Conservation (phyloP, 768 basidiomycete genomes). For the Candolleomyces eurysporus region DNA sequence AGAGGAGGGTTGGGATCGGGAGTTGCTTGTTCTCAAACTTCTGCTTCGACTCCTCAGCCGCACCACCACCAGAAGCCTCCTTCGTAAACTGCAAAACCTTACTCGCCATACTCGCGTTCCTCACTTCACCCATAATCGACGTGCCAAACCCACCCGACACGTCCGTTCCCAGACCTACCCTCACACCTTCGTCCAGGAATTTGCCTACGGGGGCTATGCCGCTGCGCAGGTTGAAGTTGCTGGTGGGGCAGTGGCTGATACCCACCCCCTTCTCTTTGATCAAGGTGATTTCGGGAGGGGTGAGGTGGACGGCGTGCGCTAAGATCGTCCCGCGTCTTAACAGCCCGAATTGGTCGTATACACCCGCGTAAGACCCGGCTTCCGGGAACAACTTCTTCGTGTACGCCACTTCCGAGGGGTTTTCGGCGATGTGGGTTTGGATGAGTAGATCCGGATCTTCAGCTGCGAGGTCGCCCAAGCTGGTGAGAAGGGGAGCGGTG, state of each 20-base stretch:
- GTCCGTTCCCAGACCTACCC: slow-evolving; percentile 96
- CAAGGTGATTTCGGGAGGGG: slow-evolving; percentile 67
- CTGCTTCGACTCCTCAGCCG: not conserved
- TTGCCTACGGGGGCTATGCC: slow-evolving; percentile 79
- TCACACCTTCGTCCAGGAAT: slow-evolving; percentile 82
- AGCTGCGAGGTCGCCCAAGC: slow-evolving; percentile 60
- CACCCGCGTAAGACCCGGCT: slow-evolving; percentile 65
- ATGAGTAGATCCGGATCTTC: slow-evolving; percentile 64
- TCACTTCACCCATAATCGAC: slow-evolving; percentile 75
- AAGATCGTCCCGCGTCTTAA: slow-evolving; percentile 80
- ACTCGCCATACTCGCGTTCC: slow-evolving; percentile 75
- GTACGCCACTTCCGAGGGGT: slow-evolving; percentile 64
- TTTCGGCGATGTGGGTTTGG: slow-evolving; percentile 94
- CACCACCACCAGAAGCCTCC: not conserved
- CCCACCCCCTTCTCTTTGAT: slow-evolving; percentile 67
- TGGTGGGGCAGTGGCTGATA: slow-evolving; percentile 90
- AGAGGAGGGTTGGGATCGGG: slow-evolving; percentile 70
- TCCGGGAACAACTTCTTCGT: slow-evolving; percentile 67
- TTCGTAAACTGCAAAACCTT: slow-evolving; percentile 60
- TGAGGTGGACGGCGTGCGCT: slow-evolving; percentile 84
- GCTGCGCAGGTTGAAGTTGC: slow-evolving; percentile 88
- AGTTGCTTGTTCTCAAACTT: slow-evolving; percentile 62
- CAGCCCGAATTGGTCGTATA: slow-evolving; percentile 80
- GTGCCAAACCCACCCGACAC: slow-evolving; percentile 84
- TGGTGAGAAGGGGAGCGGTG: slow-evolving; percentile 61